Percentiles rank a stretch among this genome's conserved stretches.
Conservation (phyloP, 2,329 filamentous ascomycete species). For the Ophiostoma tasmaniense region DNA sequence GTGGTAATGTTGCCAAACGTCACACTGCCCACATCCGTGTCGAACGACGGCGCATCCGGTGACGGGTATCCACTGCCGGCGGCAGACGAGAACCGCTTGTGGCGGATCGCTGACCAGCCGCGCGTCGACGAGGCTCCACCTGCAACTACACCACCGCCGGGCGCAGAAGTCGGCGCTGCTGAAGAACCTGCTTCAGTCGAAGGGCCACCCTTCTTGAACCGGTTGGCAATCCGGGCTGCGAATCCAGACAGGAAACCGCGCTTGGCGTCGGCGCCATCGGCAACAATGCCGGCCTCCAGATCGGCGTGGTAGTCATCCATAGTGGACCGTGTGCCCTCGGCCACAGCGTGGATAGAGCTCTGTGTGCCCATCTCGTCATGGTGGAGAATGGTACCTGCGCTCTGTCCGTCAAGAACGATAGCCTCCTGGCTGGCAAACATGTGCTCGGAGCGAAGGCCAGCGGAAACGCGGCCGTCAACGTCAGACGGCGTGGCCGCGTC, state of each 20-base stretch:
- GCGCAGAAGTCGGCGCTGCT: neutral
- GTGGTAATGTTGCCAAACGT: constrained; percentile 18
- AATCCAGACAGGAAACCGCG: constrained; percentile 13
- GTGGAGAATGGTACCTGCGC: neutral
- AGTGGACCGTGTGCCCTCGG: constrained; percentile 12
- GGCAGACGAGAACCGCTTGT: constrained; percentile 5
- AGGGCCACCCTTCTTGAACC: constrained; percentile 10
- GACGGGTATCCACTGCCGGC: constrained; percentile 12
- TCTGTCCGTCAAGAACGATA: constrained; percentile 13
- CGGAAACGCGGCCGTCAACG: neutral
- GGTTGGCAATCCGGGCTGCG: constrained; percentile 9
- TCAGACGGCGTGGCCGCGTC: neutral
- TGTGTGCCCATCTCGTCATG: neutral
- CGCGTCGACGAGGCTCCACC: neutral
- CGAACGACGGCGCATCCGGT: constrained; percentile 15
- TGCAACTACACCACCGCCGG: neutral
- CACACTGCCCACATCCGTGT: constrained; percentile 20
- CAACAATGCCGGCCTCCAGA: neutral
- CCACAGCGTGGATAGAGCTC: constrained; percentile 2
- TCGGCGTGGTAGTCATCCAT: neutral
- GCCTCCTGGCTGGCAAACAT: constrained; percentile 16
- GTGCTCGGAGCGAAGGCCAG: neutral
- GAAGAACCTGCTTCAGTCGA: neutral
- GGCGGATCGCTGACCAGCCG: neutral
- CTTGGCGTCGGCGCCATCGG: neutral